Percentiles rank a stretch among this genome's conserved stretches.
Conservation (phyloP, 1,139 yeast genomes). For the Suhomyces bokatorum region DNA sequence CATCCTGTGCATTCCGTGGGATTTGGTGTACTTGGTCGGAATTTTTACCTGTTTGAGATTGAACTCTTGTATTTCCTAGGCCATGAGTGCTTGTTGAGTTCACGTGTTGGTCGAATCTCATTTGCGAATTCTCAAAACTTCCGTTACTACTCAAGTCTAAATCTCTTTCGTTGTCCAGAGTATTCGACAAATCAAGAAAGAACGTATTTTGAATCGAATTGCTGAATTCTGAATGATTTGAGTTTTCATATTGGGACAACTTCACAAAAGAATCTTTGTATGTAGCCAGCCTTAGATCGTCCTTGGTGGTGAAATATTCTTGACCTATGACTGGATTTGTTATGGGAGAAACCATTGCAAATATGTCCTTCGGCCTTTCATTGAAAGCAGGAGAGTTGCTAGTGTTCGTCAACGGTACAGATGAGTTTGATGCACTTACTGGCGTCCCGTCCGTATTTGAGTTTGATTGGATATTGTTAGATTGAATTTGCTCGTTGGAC, state of each 20-base stretch:
- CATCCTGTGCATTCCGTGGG: not conserved
- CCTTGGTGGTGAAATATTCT: conserved; percentile 20
- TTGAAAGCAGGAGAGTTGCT: not conserved
- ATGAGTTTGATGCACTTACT: not conserved
- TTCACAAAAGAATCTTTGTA: conserved; percentile 21
- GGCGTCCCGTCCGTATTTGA: not conserved
- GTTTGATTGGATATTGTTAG: not conserved
- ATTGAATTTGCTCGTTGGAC: not conserved
- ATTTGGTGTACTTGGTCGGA: not conserved
- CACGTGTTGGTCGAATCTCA: conserved; percentile 12
- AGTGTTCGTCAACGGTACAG: not conserved
- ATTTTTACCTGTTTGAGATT: not conserved
- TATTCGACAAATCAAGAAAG: conserved; percentile 3
- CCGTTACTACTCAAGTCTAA: conserved; percentile 9
- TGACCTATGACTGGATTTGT: conserved; percentile 13
- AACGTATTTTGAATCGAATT: conserved; percentile 1
- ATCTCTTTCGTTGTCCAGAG: conserved; percentile 8
- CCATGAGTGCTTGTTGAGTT: conserved; percentile 10
- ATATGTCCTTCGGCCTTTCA: conserved; percentile 14
- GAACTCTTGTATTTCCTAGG: not conserved
- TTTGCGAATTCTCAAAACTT: conserved; percentile 13
- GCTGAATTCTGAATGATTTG: not conserved
- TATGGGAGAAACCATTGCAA: conserved; percentile 18
- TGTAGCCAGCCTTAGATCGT: conserved; percentile 22
- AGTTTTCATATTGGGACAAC: conserved; percentile 10